phyloP scores from a whole-genome alignment of 495 filamentous ascomycete species.

The Patellaria atrata region DNA sequence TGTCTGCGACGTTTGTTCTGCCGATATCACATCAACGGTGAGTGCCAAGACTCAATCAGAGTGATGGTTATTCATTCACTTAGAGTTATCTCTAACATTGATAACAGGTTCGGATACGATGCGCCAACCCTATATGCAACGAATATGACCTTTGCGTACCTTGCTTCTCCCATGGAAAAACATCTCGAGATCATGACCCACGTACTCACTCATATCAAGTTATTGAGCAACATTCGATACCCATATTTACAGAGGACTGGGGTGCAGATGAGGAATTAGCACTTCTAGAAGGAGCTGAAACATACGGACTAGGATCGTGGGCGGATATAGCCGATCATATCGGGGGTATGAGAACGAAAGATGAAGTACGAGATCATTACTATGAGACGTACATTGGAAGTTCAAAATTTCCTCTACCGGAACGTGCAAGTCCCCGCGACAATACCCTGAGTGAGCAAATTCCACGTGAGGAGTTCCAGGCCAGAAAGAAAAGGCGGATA shows the following conservation, averaged over 20 bases:
- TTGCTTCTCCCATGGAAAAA: conserved; percentile 72
- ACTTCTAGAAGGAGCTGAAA: conserved; percentile 89
- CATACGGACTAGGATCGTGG: conserved; percentile 94
- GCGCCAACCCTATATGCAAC: conserved; percentile 64
- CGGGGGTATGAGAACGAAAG: conserved; percentile 82
- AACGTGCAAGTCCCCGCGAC: conserved; percentile 67
- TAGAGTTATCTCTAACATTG: conserved; percentile 2
- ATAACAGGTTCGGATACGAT: conserved; percentile 78
- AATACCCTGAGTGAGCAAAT: conserved; percentile 59
- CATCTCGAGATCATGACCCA: conserved; percentile 70
- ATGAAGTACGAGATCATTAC: conserved; percentile 91
- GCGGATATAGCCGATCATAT: conserved; percentile 97
- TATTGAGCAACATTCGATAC: conserved; percentile 95
- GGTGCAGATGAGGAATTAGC: conserved; percentile 92
- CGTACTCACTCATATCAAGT: conserved; percentile 75
- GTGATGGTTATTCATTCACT: no score
- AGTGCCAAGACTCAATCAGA: conserved; percentile 20
- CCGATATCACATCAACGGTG: conserved; percentile 92
- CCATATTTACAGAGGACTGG: conserved; percentile 91
- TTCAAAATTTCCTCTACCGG: conserved; percentile 68
- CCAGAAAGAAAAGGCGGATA: conserved; percentile 85
- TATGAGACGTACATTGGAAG: conserved; percentile 75
- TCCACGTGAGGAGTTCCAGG: conserved; percentile 83
- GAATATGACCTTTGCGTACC: conserved; percentile 96
- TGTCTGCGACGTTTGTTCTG: conserved; percentile 88